These are phyloP conservation scores for Vitis amurensis DNA, from an alignment of 164 flowering plant genomes.

Conservation along the genomic window DNA sequence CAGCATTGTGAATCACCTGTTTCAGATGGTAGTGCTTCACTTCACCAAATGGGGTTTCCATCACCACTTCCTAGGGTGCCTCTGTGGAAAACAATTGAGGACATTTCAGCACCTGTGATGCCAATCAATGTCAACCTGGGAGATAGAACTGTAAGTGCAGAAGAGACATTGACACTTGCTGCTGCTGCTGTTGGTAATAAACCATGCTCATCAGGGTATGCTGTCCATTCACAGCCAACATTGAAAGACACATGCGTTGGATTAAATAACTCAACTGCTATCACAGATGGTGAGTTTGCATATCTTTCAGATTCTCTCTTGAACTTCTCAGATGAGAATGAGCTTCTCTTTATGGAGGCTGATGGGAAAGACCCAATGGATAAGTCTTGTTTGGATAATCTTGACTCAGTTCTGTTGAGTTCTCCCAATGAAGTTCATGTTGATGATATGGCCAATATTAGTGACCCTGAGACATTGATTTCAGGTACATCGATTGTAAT, in stretches of 20 bases:
- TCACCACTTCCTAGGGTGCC: slow-evolving; percentile 39
- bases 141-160: slow-evolving; percentile 16
- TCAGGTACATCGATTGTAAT: slow-evolving; percentile 13
- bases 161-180: slow-evolving; percentile 16
- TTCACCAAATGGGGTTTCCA: slow-evolving; percentile 38
- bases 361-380: slow-evolving; percentile 45
- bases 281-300: slow-evolving; percentile 33
- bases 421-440: slow-evolving; percentile 39
- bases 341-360: slow-evolving; percentile 35
- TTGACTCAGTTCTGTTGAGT: slow-evolving; percentile 44
- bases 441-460: slow-evolving; percentile 19
- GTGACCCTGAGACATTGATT: slow-evolving; percentile 18
- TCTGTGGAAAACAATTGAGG: slow-evolving; percentile 49
- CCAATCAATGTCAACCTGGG: slow-evolving; percentile 27
- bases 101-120: slow-evolving; percentile 38
- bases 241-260: slow-evolving; percentile 2
- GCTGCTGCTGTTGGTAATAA: slow-evolving; percentile 27
- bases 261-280: slow-evolving; percentile 14
- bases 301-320: slow-evolving; percentile 42
- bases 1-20: slow-evolving; percentile 19
- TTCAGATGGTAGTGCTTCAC: slow-evolving; percentile 27
- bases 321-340: slow-evolving; percentile 51
- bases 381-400: slow-evolving; percentile 39
- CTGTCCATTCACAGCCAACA: slow-evolving; percentile 20
- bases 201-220: slow-evolving; percentile 19